Conservation (phyloP, 345 rosid genomes). For the Hypericum androsaemum region DNA sequence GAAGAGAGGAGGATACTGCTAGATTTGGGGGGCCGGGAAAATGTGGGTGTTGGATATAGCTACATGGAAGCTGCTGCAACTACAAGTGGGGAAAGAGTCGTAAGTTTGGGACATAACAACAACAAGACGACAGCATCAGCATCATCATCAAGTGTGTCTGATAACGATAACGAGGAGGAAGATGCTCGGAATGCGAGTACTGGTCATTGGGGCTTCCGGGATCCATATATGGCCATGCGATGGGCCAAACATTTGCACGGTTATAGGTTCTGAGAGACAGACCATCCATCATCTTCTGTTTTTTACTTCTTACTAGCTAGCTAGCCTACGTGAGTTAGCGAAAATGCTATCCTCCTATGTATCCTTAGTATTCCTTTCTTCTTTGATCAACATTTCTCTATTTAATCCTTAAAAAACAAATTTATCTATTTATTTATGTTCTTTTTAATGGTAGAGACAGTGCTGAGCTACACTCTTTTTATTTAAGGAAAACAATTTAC, state of each 20-base stretch:
- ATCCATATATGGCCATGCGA: conserved; percentile 73
- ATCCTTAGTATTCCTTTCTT: no score
- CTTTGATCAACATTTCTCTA: no score
- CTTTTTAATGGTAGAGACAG: no score
- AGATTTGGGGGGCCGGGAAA: conserved; percentile 37
- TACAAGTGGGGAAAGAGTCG: conserved; percentile 51
- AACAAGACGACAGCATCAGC: conserved; percentile 16
- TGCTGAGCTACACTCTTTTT: no score
- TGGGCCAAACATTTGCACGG: conserved; percentile 83
- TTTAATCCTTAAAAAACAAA: no score
- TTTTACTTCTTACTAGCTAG: no score
- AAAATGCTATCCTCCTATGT: no score
- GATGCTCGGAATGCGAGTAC: conserved; percentile 42
- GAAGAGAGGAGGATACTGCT: conserved; percentile 56
- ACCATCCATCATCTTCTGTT: no score
- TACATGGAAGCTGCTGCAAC: conserved; percentile 48
- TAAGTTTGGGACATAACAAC: conserved; percentile 37
- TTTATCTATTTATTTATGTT: no score
- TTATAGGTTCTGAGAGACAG: conserved; percentile 33
- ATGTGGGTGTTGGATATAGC: conserved; percentile 53
- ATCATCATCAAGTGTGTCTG: no score
- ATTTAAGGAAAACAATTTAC: no score
- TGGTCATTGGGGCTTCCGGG: conserved; percentile 64
- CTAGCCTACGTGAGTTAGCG: no score
- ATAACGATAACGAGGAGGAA: conserved; percentile 24